Percentiles rank a stretch among this genome's conserved stretches.
Evolutionary conservation across 1,139 yeast species (phyloP).

Genomic region (Chernovozyma aurita): DNA sequence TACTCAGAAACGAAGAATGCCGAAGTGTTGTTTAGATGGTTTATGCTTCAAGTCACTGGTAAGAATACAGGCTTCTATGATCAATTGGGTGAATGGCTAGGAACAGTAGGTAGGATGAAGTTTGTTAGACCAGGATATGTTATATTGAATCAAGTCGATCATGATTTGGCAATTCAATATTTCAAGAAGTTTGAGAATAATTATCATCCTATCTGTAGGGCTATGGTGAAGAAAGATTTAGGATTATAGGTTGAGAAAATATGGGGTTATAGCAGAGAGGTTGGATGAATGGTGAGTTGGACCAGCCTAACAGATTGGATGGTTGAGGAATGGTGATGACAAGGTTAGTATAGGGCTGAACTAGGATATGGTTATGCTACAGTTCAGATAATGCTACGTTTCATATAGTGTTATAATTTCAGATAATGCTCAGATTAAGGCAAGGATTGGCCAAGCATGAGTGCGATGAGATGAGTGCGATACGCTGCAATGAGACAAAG

Average conservation of each 20-base stretch:
- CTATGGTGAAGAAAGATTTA: slow-evolving; percentile 74
- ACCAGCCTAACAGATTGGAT: too few relatives aligned
- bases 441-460: too few relatives aligned
- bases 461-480: too few relatives aligned
- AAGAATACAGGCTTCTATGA: slow-evolving; percentile 41
- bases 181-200: slow-evolving; percentile 53
- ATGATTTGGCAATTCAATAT: slow-evolving; percentile 58
- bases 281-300: too few relatives aligned
- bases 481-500: too few relatives aligned
- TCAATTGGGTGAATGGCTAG: slow-evolving; percentile 73
- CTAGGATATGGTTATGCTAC: too few relatives aligned
- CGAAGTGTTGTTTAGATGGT: slow-evolving; percentile 80
- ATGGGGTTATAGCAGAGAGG: too few relatives aligned
- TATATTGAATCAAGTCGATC: slow-evolving; percentile 60
- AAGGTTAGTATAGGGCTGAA: too few relatives aligned
- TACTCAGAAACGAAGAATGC: slow-evolving; percentile 61
- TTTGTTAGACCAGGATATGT: slow-evolving; percentile 85
- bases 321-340: too few relatives aligned
- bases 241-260: slow-evolving; percentile 21
- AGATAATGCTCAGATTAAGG: too few relatives aligned
- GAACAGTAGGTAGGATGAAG: slow-evolving; percentile 93
- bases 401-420: too few relatives aligned
- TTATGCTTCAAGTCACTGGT: slow-evolving; percentile 54
- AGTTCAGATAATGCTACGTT: too few relatives aligned
- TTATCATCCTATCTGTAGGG: slow-evolving; percentile 84